Evolutionary conservation across 2,329 filamentous ascomycete genomes (phyloP).

Genomic region (Aspergillus melleus): DNA sequence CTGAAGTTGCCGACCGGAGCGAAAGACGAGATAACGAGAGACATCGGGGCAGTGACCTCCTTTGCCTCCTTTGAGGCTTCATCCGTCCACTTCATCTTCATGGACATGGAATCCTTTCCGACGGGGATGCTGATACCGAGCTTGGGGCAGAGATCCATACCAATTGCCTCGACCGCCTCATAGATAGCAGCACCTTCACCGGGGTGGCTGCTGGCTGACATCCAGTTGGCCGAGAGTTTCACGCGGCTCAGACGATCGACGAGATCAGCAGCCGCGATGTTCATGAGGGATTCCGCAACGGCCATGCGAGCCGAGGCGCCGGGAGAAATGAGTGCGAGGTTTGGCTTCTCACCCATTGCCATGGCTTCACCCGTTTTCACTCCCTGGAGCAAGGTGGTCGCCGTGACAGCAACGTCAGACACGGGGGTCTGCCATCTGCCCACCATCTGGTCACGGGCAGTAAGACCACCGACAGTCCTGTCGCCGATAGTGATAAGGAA

Average conservation of each 20-base stretch:
- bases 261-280: constrained; percentile 78
- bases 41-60: constrained; percentile 90
- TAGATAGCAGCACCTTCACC: constrained; percentile 92
- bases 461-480: constrained; percentile 84
- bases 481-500: constrained; percentile 98
- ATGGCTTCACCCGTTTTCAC: constrained; percentile 88
- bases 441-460: constrained; percentile 89
- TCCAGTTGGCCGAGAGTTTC: constrained; percentile 95
- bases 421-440: constrained; percentile 95
- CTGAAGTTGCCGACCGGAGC: constrained; percentile 77
- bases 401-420: constrained; percentile 89
- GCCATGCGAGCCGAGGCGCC: constrained; percentile 94
- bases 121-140: constrained; percentile 94
- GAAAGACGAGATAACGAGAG: constrained; percentile 88
- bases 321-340: constrained; percentile 82
- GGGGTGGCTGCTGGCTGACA: constrained; percentile 91
- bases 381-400: constrained; percentile 72
- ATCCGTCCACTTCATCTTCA: constrained; percentile 96
- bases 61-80: constrained; percentile 64
- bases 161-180: constrained; percentile 89
- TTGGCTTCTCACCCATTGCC: constrained; percentile 93
- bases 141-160: constrained; percentile 85
- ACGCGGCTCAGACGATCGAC: constrained; percentile 74
- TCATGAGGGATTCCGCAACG: constrained; percentile 89
- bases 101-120: constrained; percentile 96